Evolutionary conservation across 352 stramenopile genomes (phyloP).

Genomic region (Phytophthora tentaculata): DNA sequence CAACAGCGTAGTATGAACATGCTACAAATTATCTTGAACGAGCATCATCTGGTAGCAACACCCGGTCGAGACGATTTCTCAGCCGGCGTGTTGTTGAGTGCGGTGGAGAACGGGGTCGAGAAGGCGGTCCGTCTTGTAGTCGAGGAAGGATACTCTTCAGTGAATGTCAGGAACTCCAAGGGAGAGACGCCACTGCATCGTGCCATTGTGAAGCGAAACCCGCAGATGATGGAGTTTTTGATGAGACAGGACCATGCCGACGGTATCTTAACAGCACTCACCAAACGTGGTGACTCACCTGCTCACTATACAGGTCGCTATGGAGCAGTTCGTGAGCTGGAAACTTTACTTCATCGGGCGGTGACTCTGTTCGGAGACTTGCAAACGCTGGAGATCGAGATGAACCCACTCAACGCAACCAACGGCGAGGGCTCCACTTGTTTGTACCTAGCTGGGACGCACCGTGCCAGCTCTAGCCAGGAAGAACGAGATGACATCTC

Average conservation of each 20-base stretch:
- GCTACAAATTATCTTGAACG: conserved; percentile 35
- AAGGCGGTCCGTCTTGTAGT: conserved; percentile 27
- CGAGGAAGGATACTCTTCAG: conserved; percentile 20
- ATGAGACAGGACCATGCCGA: conserved; percentile 7
- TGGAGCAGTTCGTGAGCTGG: conserved; percentile 10
- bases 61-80: conserved; percentile 18
- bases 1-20: conserved; percentile 16
- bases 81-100: conserved; percentile 9
- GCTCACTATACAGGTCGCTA: conserved; percentile 25
- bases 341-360: conserved; percentile 6
- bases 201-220: conserved; percentile 20
- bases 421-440: conserved; percentile 5
- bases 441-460: conserved; percentile 13
- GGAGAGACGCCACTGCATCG: conserved; percentile 28
- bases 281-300: background rate
- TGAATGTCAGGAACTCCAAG: conserved; percentile 2
- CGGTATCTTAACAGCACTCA: conserved; percentile 8
- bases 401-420: conserved; percentile 15
- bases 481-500: conserved; percentile 17
- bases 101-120: conserved; percentile 15
- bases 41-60: conserved; percentile 30
- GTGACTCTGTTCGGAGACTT: conserved; percentile 12
- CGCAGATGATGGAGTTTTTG: conserved; percentile 22
- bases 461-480: background rate
- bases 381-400: background rate